Evolutionary conservation across 371 early-diverging fungal genomes (phyloP), one percentile per base, ranked within the genome.

Genomic region (Zychaea mexicana): DNA sequence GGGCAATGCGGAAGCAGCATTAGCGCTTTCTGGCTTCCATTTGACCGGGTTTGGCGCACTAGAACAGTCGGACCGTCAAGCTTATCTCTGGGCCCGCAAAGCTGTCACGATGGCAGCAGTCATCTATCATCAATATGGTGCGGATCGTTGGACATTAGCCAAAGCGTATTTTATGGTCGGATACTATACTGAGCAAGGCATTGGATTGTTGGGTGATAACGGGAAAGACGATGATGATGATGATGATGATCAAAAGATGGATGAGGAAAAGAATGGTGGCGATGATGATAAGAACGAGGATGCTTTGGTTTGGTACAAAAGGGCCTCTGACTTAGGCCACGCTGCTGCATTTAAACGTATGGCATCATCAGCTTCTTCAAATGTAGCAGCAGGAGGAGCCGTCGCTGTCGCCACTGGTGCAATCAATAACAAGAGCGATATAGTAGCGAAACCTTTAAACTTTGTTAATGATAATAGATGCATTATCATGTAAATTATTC

Each of bases 11-110:
- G 94, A 94, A 36, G 90, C 88, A 1, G 90, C 92, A 59, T 73
- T 96, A 26, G 95, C 92, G 15, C 76, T 96, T 12, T 90, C 93
- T 1, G 92, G 93, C 2, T 94, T 94, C 93, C 95, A 94, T 66
- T 76, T 96, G 62, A 93, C 94, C 0, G 96, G 96, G 79, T 61
- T 83, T 71, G 91, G 88, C 1, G 78, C 91, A 0, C 65, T 96
- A 24, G 82, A 75, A n/a, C 91, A 88, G 71, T 86, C 84, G 33
- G 94, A 94, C 70, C 78, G 73, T 8, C 89, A 90, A 70, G 94
- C 96, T n/a, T 96, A 90, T 73, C 70, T 88, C 26, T 96, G 95
- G 95, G 93, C 94, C 10, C 82, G 84, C 46, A 86, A 88, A 46
- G 92, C 95, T 0, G 94, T 94, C n/a, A 24, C 31, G 8, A 56